Percentiles rank a stretch among this genome's conserved stretches.
These are phyloP conservation scores for Canavalia gladiata DNA, from an alignment of 306 rosid genomes.

Conservation along the genomic window DNA sequence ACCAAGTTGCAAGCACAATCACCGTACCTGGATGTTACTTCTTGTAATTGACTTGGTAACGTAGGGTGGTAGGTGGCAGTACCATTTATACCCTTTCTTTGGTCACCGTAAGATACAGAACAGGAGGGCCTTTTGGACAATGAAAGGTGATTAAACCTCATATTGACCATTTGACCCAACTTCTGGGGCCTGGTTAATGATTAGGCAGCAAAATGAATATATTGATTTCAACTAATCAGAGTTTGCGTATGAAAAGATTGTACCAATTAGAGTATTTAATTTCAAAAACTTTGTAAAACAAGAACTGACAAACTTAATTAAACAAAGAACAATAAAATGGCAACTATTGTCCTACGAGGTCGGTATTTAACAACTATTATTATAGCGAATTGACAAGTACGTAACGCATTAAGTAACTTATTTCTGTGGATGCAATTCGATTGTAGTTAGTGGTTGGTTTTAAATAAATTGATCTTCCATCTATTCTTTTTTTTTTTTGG, in stretches of 20 bases:
- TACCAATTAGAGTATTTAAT: conserved; percentile 27
- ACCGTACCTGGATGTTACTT: conserved; percentile 47
- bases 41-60: conserved; percentile 34
- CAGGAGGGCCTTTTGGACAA: conserved; percentile 47
- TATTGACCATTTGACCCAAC: conserved; percentile 43
- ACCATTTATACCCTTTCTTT: conserved; percentile 40
- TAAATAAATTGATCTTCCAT: conserved; percentile 41
- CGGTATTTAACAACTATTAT: conserved; percentile 55
- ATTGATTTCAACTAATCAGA: conserved; percentile 28
- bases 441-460: conserved; percentile 46
- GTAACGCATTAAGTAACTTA: conserved; percentile 36
- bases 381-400: conserved; percentile 24
- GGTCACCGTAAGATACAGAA: conserved; percentile 15
- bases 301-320: conserved; percentile 5
- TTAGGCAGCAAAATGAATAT: conserved; percentile 40
- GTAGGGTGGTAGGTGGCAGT: conserved; percentile 31
- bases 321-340: neutral
- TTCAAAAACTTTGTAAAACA: neutral
- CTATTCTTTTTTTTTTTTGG: neutral
- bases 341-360: conserved; percentile 46
- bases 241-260: conserved; percentile 14
- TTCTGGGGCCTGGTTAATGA: conserved; percentile 37
- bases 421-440: conserved; percentile 49
- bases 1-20: conserved; percentile 42
- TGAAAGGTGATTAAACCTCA: conserved; percentile 19